These are phyloP conservation scores for Myrica gale DNA, from an alignment of 306 rosid genomes.

Conservation along the genomic window DNA sequence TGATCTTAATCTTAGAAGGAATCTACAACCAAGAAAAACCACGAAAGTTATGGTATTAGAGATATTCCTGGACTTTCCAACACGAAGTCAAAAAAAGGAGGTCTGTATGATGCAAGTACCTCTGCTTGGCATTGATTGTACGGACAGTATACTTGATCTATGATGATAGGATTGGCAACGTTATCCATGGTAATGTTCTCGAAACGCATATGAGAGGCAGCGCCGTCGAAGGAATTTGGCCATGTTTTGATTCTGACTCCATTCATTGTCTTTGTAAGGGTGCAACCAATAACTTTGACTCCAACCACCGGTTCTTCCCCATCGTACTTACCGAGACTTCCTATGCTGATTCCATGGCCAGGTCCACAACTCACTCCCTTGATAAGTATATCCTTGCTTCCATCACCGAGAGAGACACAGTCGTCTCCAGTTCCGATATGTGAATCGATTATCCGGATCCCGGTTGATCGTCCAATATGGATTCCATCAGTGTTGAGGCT, in stretches of 20 bases:
- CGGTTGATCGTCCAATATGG: constrained; percentile 43
- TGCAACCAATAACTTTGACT: constrained; percentile 33
- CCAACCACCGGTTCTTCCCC: constrained; percentile 31
- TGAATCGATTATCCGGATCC: constrained; percentile 30
- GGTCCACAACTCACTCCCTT: constrained; percentile 41
- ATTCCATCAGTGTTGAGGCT: constrained; percentile 54
- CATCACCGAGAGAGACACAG: constrained; percentile 53
- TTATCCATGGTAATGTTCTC: constrained; percentile 40
- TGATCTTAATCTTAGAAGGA: constrained; percentile 48
- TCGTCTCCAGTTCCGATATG: constrained; percentile 48
- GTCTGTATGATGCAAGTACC: constrained; percentile 6
- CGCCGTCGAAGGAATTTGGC: constrained; percentile 12
- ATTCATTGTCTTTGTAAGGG: constrained; percentile 21
- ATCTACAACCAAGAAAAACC: neutral
- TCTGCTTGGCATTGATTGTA: constrained; percentile 34
- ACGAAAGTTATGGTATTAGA: neutral
- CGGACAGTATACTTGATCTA: constrained; percentile 61
- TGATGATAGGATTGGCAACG: constrained; percentile 38
- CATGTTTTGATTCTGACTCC: constrained; percentile 58
- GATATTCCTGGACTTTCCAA: neutral
- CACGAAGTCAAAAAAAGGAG: neutral
- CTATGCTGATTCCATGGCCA: constrained; percentile 51
- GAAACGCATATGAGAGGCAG: constrained; percentile 30
- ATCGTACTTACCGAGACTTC: constrained; percentile 38
- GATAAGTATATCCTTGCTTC: constrained; percentile 23